Evolutionary conservation across 306 rosid genomes (phyloP).

Genomic region (Inga oerstediana): DNA sequence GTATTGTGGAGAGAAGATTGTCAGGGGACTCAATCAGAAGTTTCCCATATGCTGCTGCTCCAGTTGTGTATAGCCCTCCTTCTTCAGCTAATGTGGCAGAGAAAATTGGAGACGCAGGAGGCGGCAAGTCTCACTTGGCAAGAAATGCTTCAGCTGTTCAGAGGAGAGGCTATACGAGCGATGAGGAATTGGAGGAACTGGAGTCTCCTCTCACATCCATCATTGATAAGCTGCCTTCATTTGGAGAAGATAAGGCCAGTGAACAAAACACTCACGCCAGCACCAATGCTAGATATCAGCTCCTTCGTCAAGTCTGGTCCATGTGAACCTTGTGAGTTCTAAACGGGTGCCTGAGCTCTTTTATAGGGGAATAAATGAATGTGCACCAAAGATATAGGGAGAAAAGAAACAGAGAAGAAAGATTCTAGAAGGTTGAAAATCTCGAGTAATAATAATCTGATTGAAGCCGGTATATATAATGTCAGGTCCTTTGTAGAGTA

Average conservation of each 20-base stretch:
- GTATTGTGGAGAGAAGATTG: constrained; percentile 58
- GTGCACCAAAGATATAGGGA: constrained; percentile 4
- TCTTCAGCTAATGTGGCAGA: constrained; percentile 68
- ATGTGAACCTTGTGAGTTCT: constrained; percentile 37
- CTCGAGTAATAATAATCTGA: constrained; percentile 3
- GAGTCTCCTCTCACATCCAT: constrained; percentile 74
- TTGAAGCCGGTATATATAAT: constrained; percentile 32
- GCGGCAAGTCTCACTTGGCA: constrained; percentile 61
- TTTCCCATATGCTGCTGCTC: constrained; percentile 77
- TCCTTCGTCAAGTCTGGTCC: constrained; percentile 94
- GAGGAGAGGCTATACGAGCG: constrained; percentile 90
- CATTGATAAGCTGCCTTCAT: constrained; percentile 60
- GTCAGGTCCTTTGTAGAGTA: constrained; percentile 7
- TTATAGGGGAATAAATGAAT: constrained; percentile 22
- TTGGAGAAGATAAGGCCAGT: constrained; percentile 52
- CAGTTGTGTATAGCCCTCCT: constrained; percentile 65
- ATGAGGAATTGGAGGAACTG: constrained; percentile 91
- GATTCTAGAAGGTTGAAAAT: constrained; percentile 25
- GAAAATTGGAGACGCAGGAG: constrained; percentile 78
- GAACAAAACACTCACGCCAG: constrained; percentile 36
- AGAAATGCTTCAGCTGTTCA: constrained; percentile 67
- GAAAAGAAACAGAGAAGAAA: background rate
- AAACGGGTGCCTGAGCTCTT: constrained; percentile 25
- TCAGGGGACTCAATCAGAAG: constrained; percentile 55
- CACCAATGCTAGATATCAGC: constrained; percentile 75